A percentile compares a stretch with the other conserved stretches of the same genome.
Evolutionary conservation across 306 rosid genomes (phyloP).

Genomic region (Arachis hypogaea): DNA sequence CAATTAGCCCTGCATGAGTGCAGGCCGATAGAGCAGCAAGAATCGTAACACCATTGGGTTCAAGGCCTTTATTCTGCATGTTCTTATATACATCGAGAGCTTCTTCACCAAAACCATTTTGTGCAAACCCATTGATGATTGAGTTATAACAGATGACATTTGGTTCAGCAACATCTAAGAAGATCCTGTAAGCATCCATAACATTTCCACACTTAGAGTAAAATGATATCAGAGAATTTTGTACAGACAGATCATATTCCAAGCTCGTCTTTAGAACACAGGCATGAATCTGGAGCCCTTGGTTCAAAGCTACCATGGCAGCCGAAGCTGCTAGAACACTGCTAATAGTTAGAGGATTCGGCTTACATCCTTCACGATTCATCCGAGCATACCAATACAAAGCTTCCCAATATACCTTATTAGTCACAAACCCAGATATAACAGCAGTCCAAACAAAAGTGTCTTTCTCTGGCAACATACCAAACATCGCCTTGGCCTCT

Average conservation of each 20-base stretch:
- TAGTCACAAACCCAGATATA: conserved; percentile 77
- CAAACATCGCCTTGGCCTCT: conserved; percentile 61
- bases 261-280: conserved; percentile 59
- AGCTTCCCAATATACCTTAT: conserved; percentile 63
- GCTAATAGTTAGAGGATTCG: conserved; percentile 68
- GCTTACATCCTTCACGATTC: conserved; percentile 51
- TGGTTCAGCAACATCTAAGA: conserved; percentile 51
- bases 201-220: conserved; percentile 80
- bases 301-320: conserved; percentile 58
- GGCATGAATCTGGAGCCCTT: conserved; percentile 78
- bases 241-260: conserved; percentile 65
- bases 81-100: conserved; percentile 60
- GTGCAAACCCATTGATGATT: conserved; percentile 73
- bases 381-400: conserved; percentile 66
- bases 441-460: conserved; percentile 81
- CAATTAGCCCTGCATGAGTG: conserved; percentile 72
- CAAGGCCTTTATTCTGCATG: conserved; percentile 61
- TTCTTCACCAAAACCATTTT: conserved; percentile 70
- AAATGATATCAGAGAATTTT: conserved; percentile 79
- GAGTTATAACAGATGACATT: conserved; percentile 71
- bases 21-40: conserved; percentile 86
- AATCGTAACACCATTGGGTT: conserved; percentile 65
- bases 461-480: conserved; percentile 68
- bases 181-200: conserved; percentile 60
- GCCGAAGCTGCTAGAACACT: conserved; percentile 76